These are phyloP conservation scores for Skeletonema tropicum DNA, from an alignment of 108 stramenopile species.

Conservation along the genomic window DNA sequence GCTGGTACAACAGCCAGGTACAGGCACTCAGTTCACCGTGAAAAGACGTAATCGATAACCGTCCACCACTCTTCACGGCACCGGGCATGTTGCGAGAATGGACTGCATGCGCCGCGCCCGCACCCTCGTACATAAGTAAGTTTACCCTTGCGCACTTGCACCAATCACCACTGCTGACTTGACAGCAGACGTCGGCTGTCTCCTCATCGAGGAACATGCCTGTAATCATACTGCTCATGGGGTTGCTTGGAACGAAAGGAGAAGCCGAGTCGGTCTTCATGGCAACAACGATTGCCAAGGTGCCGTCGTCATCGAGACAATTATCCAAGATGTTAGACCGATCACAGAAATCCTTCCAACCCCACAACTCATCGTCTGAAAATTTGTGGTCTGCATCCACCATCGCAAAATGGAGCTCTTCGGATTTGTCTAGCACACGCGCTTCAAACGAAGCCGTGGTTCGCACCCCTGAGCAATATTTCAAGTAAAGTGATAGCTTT, in stretches of 20 bases:
- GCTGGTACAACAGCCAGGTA: too few relatives aligned
- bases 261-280: background rate
- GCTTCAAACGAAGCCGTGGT: background rate
- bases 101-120: too few relatives aligned
- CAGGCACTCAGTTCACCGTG: too few relatives aligned
- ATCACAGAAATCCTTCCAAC: background rate
- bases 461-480: background rate
- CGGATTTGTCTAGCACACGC: background rate
- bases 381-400: too few relatives aligned
- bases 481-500: background rate
- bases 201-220: background rate
- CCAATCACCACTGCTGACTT: conserved; percentile 4
- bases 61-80: too few relatives aligned
- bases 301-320: background rate
- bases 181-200: background rate
- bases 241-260: background rate
- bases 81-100: too few relatives aligned
- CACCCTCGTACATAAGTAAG: too few relatives aligned
- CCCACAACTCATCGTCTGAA: too few relatives aligned
- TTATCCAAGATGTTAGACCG: background rate
- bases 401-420: background rate
- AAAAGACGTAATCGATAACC: too few relatives aligned
- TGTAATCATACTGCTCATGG: background rate
- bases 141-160: too few relatives aligned
- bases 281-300: background rate